Evolutionary conservation across 345 rosid species (phyloP).

Genomic region (Eutrema yunnanense): DNA sequence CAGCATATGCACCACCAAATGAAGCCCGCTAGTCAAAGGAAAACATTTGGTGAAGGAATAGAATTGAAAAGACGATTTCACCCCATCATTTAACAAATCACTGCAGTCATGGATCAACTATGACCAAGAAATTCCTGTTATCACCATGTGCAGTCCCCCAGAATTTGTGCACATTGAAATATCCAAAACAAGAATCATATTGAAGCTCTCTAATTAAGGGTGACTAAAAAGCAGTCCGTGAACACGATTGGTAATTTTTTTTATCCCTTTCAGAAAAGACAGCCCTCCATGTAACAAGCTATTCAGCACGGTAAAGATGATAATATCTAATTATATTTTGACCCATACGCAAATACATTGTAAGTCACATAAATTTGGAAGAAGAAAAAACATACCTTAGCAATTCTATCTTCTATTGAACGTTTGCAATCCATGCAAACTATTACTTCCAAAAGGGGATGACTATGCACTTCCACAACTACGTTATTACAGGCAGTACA

Average conservation of each 20-base stretch:
- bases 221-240: not conserved
- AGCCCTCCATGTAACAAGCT: not conserved
- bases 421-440: slow-evolving; percentile 81
- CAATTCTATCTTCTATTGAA: slow-evolving; percentile 54
- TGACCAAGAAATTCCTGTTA: not conserved
- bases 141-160: not conserved
- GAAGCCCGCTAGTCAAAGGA: not conserved
- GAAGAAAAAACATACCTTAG: slow-evolving; percentile 54
- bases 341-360: not conserved
- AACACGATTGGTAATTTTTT: not conserved
- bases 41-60: slow-evolving; percentile 1
- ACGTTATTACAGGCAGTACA: slow-evolving; percentile 79
- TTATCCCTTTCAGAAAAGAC: slow-evolving; percentile 2
- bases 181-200: not conserved
- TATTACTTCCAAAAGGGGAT: slow-evolving; percentile 81
- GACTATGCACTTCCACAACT: slow-evolving; percentile 60
- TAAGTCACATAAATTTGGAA: not conserved
- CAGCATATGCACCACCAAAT: not conserved
- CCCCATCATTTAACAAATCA: not conserved
- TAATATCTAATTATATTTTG: not conserved
- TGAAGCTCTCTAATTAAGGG: not conserved
- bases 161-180: not conserved
- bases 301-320: not conserved
- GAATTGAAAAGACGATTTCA: not conserved
- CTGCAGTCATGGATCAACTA: not conserved